Evolutionary conservation across 371 early-diverging fungal species (phyloP), one percentile per base, ranked within the genome.

Genomic region (Mycotypha africana): DNA sequence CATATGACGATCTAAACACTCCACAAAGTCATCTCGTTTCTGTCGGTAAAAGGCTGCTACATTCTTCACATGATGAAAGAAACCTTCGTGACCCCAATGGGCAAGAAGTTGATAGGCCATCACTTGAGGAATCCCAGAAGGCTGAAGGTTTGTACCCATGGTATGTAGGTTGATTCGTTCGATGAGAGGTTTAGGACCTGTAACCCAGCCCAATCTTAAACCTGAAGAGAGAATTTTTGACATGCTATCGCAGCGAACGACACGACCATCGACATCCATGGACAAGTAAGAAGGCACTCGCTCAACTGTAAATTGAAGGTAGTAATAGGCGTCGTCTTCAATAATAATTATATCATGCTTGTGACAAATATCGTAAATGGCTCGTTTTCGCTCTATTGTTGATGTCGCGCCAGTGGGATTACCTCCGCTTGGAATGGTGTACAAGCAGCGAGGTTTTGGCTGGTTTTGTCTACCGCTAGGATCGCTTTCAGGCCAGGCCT

Each of bases 321-420:
- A 87, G 47, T 85, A 88, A 51, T 88, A 90, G 8, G 91, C 86
- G 51, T 90, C 91, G 44, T 90, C 91, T 58, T 88, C 88, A 16
- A 87, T 40, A 28, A 88, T 82, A 15, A 86, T 38, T 9, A 91
- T 43, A 47, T 86, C 70, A 45, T 82, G 75, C 43, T 79, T 58
- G 24, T 56, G 58, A 6, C 78, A 74, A 39, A 89, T 65, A 25
- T 63, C 56, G 47, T 86, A 87, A 5, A 91, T 67, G 15, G 67
- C 62, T 45, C 66, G 60, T 43, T 81, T 85, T 15, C 89, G 70
- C 32, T 82, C 80, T 23, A 77, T 41, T 1, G 79, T 65, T 16
- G 82, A 77, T 51, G 69, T 78, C n/a, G 56, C 60, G 24, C 89
- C 88, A 0, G 88, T 84, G 0, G 91, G 91, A 56, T 89, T 91